Evolutionary conservation across 441 rosid species (phyloP), one percentile per base, ranked within the genome.

Genomic region (Mallotus repandus): DNA sequence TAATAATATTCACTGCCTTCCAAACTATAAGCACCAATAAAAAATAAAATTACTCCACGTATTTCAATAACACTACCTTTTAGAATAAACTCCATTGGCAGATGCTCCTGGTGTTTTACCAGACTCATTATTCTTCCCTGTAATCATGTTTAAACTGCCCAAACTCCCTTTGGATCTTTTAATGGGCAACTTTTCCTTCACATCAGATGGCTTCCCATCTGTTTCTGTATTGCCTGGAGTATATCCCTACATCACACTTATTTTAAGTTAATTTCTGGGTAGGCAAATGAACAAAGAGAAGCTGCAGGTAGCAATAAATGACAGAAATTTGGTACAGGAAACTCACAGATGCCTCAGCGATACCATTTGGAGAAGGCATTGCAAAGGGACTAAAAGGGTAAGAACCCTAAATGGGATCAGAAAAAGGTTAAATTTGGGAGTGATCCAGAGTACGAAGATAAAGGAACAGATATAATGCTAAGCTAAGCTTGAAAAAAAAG

Each of bases 141-240:
- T 91, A 71, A 93, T 89, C 93, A 89, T 87, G 81, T 87, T 95
- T 82, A 93, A 86, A 81, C 97, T 95, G 76, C 98, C 98, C 85
- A 95, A 86, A 81, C 98, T 93, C 82, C 96, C 99, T 88, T 91
- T 93, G 7, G 99, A 95, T 84, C 98, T 90, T 89, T 95, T 93
- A 74, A 93, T 90, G 66, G 98, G 97, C 79, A 93, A 83, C 70
- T 95, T 95, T 81, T 95, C 99, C 83, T 93, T 95, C 66, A 56
- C 88, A 38, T 93, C 97, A 81, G 97, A 75, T 71, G 87, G 89
- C 82, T 87, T 95, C 50, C 84, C 89, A 79, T 93, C 99, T 65
- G 86, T 82, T 79, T 91, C 95, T 35, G 74, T 64, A 52, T 83
- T 66, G 32, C 89, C 88, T 75, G 91, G 92, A 79, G 90, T 84